Evolutionary conservation across 2,329 filamentous ascomycete genomes (phyloP), one percentile per base, ranked within the genome.

Genomic region (Microdochium nivale): DNA sequence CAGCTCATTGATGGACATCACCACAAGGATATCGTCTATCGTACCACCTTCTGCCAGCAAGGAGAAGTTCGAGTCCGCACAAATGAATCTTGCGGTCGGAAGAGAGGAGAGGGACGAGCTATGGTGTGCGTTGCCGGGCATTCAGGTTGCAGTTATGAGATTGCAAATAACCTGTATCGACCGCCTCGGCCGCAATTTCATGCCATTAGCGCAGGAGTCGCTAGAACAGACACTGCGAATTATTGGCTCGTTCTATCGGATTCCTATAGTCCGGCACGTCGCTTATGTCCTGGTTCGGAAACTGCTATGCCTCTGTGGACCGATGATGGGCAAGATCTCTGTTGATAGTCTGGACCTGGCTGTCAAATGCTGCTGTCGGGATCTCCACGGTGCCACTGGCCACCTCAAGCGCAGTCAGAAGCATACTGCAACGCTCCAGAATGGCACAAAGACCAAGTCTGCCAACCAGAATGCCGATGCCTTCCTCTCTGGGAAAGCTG

Each of bases 21-120:
- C 86, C 2, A 80, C 80, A 14, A 78, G 92, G 46, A 69, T 96
- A 25, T 79, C 88, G 33, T 81, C 86, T 19, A 76, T 95, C 46
- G 72, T 75, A 65, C 78, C 64, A 56, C 81, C 66, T 66, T 80
- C 58, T 52, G 75, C 60, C 58, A 68, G 48, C 57, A 75, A 62
- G 63, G 70, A 65, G 54, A 75, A 74, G 53, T 67, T 66, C 21
- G 73, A 74, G 57, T 74, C 71, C 2, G 68, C 81, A n/a, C 80
- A 84, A 54, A 74, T 84, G 53, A 91, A 90, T 59, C 75, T 83
- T 8, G 85, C 88, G 55, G 81, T 94, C 55, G 78, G 83, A 30
- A 81, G 86, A 54, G 88, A 95, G 49, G 92, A 96, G 67, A 85
- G 86, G 54, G 89, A 95, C 50, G 81, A 84, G 46, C 75, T 96